Evolutionary conservation across 140 eudicot genomes (phyloP).

Genomic region (Anethum foeniculum): DNA sequence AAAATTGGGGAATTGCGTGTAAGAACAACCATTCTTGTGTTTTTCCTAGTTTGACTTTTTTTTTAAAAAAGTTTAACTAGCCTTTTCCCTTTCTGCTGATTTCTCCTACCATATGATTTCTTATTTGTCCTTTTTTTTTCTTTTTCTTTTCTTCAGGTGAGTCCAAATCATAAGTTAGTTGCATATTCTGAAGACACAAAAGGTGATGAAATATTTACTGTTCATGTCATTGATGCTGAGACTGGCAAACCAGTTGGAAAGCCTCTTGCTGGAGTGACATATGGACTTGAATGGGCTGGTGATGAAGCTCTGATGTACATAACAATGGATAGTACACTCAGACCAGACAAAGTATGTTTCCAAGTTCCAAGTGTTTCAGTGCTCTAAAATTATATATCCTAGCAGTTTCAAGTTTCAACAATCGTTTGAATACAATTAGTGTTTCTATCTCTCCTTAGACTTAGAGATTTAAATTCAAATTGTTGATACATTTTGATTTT

Average conservation of each 20-base stretch:
- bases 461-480: background rate
- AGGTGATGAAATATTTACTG: slow-evolving; percentile 86
- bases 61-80: background rate
- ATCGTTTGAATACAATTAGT: background rate
- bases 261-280: slow-evolving; percentile 69
- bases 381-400: background rate
- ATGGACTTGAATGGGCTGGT: slow-evolving; percentile 83
- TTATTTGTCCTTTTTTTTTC: background rate
- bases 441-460: background rate
- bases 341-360: slow-evolving; percentile 70
- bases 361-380: background rate
- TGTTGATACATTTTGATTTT: background rate
- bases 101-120: background rate
- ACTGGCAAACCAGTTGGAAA: slow-evolving; percentile 56
- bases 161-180: slow-evolving; percentile 75
- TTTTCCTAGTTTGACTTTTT: background rate
- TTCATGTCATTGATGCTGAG: slow-evolving; percentile 69
- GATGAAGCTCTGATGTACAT: slow-evolving; percentile 68
- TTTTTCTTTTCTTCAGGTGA: slow-evolving; percentile 36
- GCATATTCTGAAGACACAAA: slow-evolving; percentile 97
- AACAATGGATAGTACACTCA: slow-evolving; percentile 83
- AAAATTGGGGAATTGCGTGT: slow-evolving; percentile 64
- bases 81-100: background rate
- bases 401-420: background rate
- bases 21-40: slow-evolving; percentile 16